Conservation (phyloP, 768 basidiomycete genomes). For the Podaxis mareebaensis region DNA sequence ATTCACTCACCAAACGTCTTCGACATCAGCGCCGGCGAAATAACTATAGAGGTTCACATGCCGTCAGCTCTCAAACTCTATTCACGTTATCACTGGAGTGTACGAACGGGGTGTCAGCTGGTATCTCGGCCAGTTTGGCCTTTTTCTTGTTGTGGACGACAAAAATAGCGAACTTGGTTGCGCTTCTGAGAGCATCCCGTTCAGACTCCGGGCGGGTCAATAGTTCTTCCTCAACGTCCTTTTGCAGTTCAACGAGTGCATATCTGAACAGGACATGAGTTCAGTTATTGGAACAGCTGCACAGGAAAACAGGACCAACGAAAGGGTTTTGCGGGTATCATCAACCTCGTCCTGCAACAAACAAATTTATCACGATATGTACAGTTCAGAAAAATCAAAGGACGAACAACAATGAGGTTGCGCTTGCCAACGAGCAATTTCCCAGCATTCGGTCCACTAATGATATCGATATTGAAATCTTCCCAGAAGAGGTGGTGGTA, state of each 20-base stretch:
- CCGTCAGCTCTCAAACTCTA: conserved; percentile 2
- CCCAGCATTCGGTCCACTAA: conserved; percentile 64
- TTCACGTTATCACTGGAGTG: neutral
- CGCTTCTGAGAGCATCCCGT: conserved; percentile 60
- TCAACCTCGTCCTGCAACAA: conserved; percentile 76
- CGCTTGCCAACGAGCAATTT: conserved; percentile 76
- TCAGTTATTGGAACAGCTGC: neutral
- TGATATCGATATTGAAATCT: conserved; percentile 5
- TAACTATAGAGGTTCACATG: conserved; percentile 47
- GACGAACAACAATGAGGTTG: conserved; percentile 78
- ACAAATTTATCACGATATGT: neutral
- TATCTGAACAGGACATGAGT: conserved; percentile 52
- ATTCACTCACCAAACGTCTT: conserved; percentile 65
- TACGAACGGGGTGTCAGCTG: conserved; percentile 62
- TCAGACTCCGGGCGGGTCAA: conserved; percentile 67
- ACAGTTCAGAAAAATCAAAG: neutral
- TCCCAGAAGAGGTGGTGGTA: conserved; percentile 10
- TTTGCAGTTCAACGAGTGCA: conserved; percentile 84
- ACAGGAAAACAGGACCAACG: conserved; percentile 42
- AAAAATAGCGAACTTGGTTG: conserved; percentile 87
- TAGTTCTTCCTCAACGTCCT: conserved; percentile 80
- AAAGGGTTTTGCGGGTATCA: conserved; percentile 85
- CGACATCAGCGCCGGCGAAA: conserved; percentile 78
- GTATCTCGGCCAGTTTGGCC: conserved; percentile 76
- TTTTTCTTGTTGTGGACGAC: conserved; percentile 96